Evolutionary conservation across 1,284 basidiomycete species (phyloP), one percentile per base, ranked within the genome.

Genomic region (Heliocybe sulcata): DNA sequence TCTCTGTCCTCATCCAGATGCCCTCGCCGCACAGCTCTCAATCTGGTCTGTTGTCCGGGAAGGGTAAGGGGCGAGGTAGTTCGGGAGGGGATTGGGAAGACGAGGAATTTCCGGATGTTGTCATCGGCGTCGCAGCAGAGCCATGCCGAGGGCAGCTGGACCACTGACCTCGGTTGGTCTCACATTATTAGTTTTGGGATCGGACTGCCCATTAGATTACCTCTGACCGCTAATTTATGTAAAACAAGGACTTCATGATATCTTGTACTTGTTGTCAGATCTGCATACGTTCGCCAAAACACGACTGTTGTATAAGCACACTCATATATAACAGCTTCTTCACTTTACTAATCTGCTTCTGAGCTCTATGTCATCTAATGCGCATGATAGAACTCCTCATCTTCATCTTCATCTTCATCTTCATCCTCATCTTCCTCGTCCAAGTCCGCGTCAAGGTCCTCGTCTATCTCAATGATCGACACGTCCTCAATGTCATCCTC

Each of bases 1-100:
- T 87, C 11, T 74, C 80, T 23, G 77, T 87, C 4, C 70, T 87
- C 54, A 73, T 87, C 55, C 73, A 78, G 31, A 85, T 87, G 84
- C 85, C 85, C 1, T 72, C 76, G 27, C 71, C 66, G 12, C 67
- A 66, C 27, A 63, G 63, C 14, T 58, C 63, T 54, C 60, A 56
- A 58, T 31, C 57, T 51, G 19, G 38, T 42, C 50, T 45, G 31
- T 33, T 35, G 45, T 49, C 56, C 23, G 35, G 54, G 27, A 71
- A 69, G 62, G 68, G 68, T 27, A 69, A 70, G 61, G 63, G 55
- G 59, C 59, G 59, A 50, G 64, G 60, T 20, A 23, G 55, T 53
- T 26, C 29, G 19, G 59, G 55, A 22, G 61, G 59, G 59, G 61
- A 63, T 23, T 62, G 66, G 55, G 68, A 65, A 23, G 69, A 70